phyloP scores from a whole-genome alignment of 768 basidiomycete species.

The Filobasidium floriforme region DNA sequence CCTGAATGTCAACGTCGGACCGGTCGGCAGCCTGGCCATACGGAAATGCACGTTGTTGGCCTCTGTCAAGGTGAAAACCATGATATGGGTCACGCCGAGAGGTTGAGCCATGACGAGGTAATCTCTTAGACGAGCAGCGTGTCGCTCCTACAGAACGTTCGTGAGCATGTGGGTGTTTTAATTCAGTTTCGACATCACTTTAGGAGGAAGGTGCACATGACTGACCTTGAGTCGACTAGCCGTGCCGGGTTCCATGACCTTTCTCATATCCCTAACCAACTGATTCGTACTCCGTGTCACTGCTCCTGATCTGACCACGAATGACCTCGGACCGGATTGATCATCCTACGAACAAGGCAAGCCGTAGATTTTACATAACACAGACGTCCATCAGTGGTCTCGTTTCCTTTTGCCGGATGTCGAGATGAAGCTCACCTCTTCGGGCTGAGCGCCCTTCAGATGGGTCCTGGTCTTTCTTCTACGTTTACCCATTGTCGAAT shows the following conservation, averaged over 20 bases:
- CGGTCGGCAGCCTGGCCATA: conserved; percentile 75
- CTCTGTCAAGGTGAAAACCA: conserved; percentile 82
- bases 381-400: not conserved
- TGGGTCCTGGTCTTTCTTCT: conserved; percentile 45
- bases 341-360: conserved; percentile 24
- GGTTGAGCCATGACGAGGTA: conserved; percentile 85
- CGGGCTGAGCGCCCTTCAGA: conserved; percentile 38
- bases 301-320: conserved; percentile 91
- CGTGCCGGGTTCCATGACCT: conserved; percentile 97
- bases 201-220: not conserved
- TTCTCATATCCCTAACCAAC: conserved; percentile 84
- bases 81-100: conserved; percentile 80
- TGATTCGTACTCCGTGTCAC: conserved; percentile 79
- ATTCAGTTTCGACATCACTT: not conserved
- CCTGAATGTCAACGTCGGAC: conserved; percentile 88
- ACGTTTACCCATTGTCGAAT: conserved; percentile 31
- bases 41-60: conserved; percentile 58
- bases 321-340: conserved; percentile 64
- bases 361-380: not conserved
- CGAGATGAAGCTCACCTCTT: conserved; percentile 14
- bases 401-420: not conserved
- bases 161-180: too few relatives aligned
- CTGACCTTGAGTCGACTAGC: conserved; percentile 78
- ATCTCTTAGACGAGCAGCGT: conserved; percentile 67
- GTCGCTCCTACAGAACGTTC: conserved; percentile 64